Evolutionary conservation across 192 early-diverging fungal species (phyloP), one percentile per base, ranked within the genome.

Genomic region (Nowakowskiella sp.): DNA sequence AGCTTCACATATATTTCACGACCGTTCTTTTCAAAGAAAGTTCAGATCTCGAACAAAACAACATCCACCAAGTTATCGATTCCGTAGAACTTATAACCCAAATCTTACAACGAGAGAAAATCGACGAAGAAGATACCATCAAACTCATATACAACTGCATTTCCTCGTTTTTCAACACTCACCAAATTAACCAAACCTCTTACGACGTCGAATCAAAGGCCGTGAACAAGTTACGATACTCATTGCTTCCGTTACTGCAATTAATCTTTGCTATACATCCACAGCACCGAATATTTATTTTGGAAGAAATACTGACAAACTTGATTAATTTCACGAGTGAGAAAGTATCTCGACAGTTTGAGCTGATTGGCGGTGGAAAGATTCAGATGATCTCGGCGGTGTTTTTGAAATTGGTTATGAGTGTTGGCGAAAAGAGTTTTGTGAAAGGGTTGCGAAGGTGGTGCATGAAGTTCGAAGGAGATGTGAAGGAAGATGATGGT

Each of bases 241-340:
- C 13, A 4, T 8, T 6, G 7, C 49, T 16, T 6, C 22, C 24
- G 8, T 44, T 13, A 6, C n/a, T 65, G 5, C 13, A 27, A 7
- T 34, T 23, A 19, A 58, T 83, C 4, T 90, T 84, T 59, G 58
- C 71, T 6, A 73, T 68, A 39, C 58, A 82, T 34, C 51, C 69
- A 0, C 58, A 49, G 6, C 90, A 92, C 48, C 73, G 89, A 23
- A 61, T 58, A 19, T 88, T 88, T 77, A 88, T 95, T 24, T 57
- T 95, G 22, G 92, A 90, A 48, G 92, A 95, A 50, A 83, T 90
- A n/a, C 68, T 89, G 10, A 78, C 78, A 0, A 80, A 81, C 23
- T 53, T 91, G 7, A 77, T 84, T 44, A 83, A 82, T 47, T 58
- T 90, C n/a, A 76, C 83, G 3, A 70, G 57, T 62, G 16, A n/a